Base-by-base conservation (phyloP, 139 green algal genomes). In the Coelastrella sp. region DNA sequence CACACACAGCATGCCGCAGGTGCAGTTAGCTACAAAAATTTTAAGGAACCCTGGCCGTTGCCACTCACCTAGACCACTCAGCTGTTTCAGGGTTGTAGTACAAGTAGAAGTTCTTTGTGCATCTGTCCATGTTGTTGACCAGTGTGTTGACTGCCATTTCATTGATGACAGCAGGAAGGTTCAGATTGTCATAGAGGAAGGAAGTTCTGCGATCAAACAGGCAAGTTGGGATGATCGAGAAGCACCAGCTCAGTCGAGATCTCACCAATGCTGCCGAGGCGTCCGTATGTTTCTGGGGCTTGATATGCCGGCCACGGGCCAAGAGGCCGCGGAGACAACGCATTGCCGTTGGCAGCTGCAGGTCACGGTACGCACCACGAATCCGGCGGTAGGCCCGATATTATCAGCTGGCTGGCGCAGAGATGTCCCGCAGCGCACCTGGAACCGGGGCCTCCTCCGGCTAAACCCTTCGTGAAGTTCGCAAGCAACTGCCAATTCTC, bases 71-170 rank as follows among this genome's bases (percentile, higher is more conserved):
- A 71, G 75, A 89, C 97, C 97, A 99, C 88, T 97, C 77, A 3
- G 81, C 13, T 5, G 92, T 92, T 3, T 77, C 58, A 0, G 94
- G 89, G 90, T 98, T 88, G 7, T 87, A 87, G 92, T 98, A 98
- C 64, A 98, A 85, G 87, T 94, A 97, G 91, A 96, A 99, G 92
- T 99, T 99, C 90, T 98, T 99, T 78, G 96, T 98, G 94, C 97
- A 98, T 13, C 97, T 90, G 92, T 99, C 97, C 92, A 98, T 95
- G 92, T 98, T 98, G 64, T 96, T 86, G 7, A 99, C 77, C 7
- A 98, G 73, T 1, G 95, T 95, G 90, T 98, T 65, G 60, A 91
- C 75, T 16, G 89, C 89, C 23, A 85, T 80, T 54, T 92, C 65
- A 47, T 94, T 92, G 84, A 94, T 79, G 7, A 94, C 87, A 20